These are phyloP conservation scores for Proliferodiscus dingleyae DNA, from an alignment of 2,329 filamentous ascomycete species.

Conservation along the genomic window DNA sequence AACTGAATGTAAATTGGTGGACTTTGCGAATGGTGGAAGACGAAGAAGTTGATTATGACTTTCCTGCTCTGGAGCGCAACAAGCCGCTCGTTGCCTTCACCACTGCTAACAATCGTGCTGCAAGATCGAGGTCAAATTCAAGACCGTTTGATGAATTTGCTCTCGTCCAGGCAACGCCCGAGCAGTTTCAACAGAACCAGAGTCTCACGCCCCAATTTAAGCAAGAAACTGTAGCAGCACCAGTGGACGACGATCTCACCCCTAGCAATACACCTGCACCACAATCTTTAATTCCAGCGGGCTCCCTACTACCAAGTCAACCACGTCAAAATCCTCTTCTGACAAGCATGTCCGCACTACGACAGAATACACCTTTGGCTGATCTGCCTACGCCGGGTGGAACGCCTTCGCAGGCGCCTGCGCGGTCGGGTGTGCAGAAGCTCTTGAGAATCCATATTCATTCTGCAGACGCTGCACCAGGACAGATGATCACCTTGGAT, in stretches of 20 bases:
- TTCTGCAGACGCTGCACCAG: conserved; percentile 63
- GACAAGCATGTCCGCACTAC: conserved; percentile 50
- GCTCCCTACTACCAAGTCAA: conserved; percentile 22
- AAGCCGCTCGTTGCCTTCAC: conserved; percentile 74
- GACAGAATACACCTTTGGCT: conserved; percentile 48
- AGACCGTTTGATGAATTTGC: conserved; percentile 81
- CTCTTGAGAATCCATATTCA: conserved; percentile 68
- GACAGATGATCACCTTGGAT: conserved; percentile 68
- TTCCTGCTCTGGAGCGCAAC: conserved; percentile 70
- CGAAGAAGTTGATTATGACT: conserved; percentile 80
- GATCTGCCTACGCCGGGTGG: conserved; percentile 47
- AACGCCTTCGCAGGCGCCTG: conserved; percentile 31
- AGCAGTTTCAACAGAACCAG: conserved; percentile 66
- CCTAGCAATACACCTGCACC: conserved; percentile 30
- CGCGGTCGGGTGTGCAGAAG: conserved; percentile 56
- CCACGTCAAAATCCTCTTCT: conserved; percentile 52
- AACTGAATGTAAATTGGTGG: conserved; percentile 77
- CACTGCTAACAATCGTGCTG: conserved; percentile 69
- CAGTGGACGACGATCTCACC: conserved; percentile 39
- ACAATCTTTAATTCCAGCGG: conserved; percentile 29
- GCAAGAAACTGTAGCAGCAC: conserved; percentile 42
- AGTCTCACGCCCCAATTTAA: conserved; percentile 61
- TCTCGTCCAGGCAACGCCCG: conserved; percentile 65
- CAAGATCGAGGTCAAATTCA: conserved; percentile 58
- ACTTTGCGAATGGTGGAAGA: conserved; percentile 79